These are phyloP conservation scores for Neoscytalidium dimidiatum DNA, from an alignment of 2,329 filamentous ascomycete species.

Conservation along the genomic window DNA sequence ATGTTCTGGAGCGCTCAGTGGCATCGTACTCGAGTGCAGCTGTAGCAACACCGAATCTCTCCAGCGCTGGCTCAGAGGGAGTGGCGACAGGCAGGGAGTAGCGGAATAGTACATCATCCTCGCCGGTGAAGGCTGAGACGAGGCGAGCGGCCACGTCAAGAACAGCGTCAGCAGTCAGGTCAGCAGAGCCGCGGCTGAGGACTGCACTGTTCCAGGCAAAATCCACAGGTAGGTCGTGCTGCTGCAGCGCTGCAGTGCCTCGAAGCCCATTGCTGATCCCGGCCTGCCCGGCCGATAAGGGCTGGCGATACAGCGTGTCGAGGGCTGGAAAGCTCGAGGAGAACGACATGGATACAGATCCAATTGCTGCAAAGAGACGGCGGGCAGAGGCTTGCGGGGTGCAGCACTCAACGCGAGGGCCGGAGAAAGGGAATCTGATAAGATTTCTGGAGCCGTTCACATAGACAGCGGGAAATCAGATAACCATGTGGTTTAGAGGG, in stretches of 20 bases:
- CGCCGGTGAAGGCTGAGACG: slow-evolving; percentile 14
- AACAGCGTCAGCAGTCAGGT: background rate
- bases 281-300: slow-evolving; percentile 3
- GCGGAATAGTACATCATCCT: slow-evolving; percentile 14
- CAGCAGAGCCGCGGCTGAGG: background rate
- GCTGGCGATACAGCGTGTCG: slow-evolving; percentile 18
- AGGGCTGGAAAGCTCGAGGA: slow-evolving; percentile 16
- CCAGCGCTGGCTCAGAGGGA: background rate
- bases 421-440: slow-evolving; percentile 12
- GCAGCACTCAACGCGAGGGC: background rate
- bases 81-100: slow-evolving; percentile 9
- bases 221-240: background rate
- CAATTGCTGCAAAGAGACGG: slow-evolving; percentile 7
- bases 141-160: slow-evolving; percentile 6
- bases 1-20: background rate
- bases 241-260: background rate
- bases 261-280: slow-evolving; percentile 2
- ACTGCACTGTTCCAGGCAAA: slow-evolving; percentile 3
- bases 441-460: background rate
- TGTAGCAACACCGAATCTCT: slow-evolving; percentile 5
- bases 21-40: background rate
- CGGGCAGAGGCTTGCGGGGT: background rate
- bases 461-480: background rate
- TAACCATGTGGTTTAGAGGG: background rate
- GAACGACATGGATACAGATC: slow-evolving; percentile 14